A percentile compares a stretch with the other conserved stretches of the same genome.
phyloP scores from a whole-genome alignment of 768 basidiomycete species.

The Peribolospora kevripleyi region DNA sequence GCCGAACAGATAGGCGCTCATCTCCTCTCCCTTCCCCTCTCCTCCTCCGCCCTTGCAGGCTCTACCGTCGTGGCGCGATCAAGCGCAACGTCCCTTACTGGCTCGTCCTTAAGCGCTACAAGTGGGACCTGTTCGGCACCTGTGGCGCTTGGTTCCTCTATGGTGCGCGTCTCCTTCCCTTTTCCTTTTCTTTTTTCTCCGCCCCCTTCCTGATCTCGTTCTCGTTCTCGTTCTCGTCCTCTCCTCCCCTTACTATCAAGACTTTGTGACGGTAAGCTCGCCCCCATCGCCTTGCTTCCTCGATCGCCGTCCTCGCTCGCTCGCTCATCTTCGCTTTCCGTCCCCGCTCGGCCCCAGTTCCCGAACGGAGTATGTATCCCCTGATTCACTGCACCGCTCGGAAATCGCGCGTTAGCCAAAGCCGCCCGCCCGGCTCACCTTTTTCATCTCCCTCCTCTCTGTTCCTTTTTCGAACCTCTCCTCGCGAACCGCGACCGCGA shows the following conservation, averaged over 20 bases:
- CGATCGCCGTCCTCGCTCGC: background rate
- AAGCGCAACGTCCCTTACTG: conserved; percentile 30
- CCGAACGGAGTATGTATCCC: background rate
- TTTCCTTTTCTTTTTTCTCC: conserved; percentile 4
- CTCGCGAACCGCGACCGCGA: no score
- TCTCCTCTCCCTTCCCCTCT: background rate
- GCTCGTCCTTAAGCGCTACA: conserved; percentile 35
- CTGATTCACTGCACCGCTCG: conserved; percentile 42
- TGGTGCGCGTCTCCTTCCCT: background rate
- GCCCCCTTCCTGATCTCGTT: conserved; percentile 22
- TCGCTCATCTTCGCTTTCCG: background rate
- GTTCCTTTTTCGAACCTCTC: no score
- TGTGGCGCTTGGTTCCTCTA: conserved; percentile 36
- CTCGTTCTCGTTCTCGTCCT: no score
- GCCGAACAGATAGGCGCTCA: conserved; percentile 16
- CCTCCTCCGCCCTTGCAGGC: background rate
- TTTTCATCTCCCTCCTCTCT: no score
- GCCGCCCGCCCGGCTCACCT: conserved; percentile 6
- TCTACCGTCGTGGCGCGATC: conserved; percentile 10
- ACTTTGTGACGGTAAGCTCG: conserved; percentile 36
- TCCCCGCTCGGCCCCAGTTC: background rate
- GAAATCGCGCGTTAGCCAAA: no score
- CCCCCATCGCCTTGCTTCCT: background rate
- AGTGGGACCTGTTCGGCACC: conserved; percentile 46
- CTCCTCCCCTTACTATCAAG: conserved; percentile 21